Evolutionary conservation across 2,329 filamentous ascomycete species (phyloP).

Genomic region (Teratosphaeria gauchensis): DNA sequence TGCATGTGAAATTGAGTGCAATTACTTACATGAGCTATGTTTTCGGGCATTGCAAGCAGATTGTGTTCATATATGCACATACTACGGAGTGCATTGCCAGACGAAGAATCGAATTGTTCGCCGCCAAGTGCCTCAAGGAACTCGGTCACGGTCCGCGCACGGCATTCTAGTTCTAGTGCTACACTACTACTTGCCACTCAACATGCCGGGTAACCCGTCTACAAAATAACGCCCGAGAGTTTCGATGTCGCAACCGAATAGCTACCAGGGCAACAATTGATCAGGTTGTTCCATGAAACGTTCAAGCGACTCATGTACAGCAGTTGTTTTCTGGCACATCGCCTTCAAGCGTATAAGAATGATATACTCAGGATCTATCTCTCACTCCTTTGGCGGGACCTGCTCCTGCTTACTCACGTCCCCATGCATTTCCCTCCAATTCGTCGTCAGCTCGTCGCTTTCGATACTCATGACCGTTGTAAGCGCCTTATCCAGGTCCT

Average conservation of each 20-base stretch:
- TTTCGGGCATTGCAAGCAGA: too few relatives aligned
- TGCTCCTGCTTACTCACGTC: neutral
- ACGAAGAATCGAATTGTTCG: too few relatives aligned
- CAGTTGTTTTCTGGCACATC: too few relatives aligned
- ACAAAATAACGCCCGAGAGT: neutral
- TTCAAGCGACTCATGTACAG: too few relatives aligned
- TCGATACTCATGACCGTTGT: constrained; percentile 4
- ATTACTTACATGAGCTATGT: neutral
- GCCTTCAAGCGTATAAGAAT: too few relatives aligned
- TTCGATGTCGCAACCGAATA: too few relatives aligned
- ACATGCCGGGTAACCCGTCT: neutral
- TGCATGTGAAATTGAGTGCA: neutral
- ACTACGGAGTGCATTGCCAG: too few relatives aligned
- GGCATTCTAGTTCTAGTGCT: neutral
- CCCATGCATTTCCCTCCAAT: constrained; percentile 9
- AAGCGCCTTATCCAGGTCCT: constrained; percentile 50
- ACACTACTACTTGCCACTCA: too few relatives aligned
- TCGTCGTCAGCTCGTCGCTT: constrained; percentile 1
- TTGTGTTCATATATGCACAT: too few relatives aligned
- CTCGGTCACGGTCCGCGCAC: neutral
- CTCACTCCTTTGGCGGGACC: neutral
- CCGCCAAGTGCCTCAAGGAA: neutral
- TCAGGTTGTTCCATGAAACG: too few relatives aligned
- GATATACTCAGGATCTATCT: neutral
- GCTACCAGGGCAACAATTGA: too few relatives aligned